Evolutionary conservation across 192 early-diverging fungal genomes (phyloP).

Genomic region (Coemansia asiatica): DNA sequence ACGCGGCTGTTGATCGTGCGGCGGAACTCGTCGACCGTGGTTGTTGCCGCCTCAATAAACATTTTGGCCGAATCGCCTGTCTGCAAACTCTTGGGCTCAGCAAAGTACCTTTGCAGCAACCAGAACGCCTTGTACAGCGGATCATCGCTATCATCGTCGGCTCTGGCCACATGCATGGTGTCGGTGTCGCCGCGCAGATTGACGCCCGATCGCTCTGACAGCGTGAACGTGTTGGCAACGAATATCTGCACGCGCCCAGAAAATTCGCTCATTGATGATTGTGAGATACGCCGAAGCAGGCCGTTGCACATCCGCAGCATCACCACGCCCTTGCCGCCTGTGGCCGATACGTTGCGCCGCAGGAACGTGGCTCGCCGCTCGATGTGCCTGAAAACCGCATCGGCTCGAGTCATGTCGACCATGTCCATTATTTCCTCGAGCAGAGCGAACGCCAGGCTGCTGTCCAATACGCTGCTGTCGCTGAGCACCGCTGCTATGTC

Average conservation of each 20-base stretch:
- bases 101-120: conserved; percentile 75
- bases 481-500: conserved; percentile 36
- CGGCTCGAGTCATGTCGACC: conserved; percentile 19
- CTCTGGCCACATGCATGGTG: neutral
- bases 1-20: conserved; percentile 13
- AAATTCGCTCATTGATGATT: conserved; percentile 74
- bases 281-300: conserved; percentile 84
- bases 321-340: conserved; percentile 79
- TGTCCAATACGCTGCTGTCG: conserved; percentile 21
- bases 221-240: conserved; percentile 79
- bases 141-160: conserved; percentile 15
- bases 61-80: neutral
- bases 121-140: conserved; percentile 75
- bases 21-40: conserved; percentile 46
- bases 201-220: conserved; percentile 87
- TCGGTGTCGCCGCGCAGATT: conserved; percentile 76
- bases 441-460: conserved; percentile 35
- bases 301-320: conserved; percentile 87
- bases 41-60: conserved; percentile 24
- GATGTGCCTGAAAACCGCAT: conserved; percentile 38
- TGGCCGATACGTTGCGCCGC: conserved; percentile 65
- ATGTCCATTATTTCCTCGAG: conserved; percentile 50
- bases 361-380: conserved; percentile 34
- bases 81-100: conserved; percentile 60
- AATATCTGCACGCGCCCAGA: conserved; percentile 89